phyloP scores from a whole-genome alignment of 1,284 basidiomycete species.

The Polyporus tsugae region DNA sequence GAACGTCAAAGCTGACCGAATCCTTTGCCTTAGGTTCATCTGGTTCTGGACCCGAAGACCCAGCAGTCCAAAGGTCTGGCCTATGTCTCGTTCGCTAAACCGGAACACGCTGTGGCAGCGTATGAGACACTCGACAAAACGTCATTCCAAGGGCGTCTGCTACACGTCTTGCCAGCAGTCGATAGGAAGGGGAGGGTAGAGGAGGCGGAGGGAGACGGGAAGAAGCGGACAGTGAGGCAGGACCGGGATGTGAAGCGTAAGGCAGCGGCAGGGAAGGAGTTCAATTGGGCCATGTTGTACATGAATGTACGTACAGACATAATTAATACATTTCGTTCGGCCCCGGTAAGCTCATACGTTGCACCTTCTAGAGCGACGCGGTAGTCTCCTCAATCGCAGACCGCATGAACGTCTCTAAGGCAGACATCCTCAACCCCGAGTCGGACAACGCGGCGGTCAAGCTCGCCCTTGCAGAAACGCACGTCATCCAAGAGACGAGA shows the following conservation, averaged over 20 bases:
- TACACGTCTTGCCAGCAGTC: constrained; percentile 90
- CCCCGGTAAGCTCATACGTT: constrained; percentile 13
- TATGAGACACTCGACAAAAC: constrained; percentile 84
- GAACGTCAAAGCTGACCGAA: constrained; percentile 18
- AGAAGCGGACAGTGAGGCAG: constrained; percentile 69
- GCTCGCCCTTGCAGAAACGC: constrained; percentile 95
- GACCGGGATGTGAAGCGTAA: constrained; percentile 79
- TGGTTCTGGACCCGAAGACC: constrained; percentile 76
- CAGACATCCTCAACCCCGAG: constrained; percentile 86
- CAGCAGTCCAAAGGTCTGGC: constrained; percentile 85
- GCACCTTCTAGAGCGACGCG: constrained; percentile 61
- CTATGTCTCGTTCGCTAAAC: constrained; percentile 80
- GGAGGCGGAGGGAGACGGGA: constrained; percentile 49
- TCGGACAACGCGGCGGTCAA: constrained; percentile 87
- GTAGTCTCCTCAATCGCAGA: constrained; percentile 49
- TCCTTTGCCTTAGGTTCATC: constrained; percentile 69
- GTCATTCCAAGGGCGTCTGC: constrained; percentile 90
- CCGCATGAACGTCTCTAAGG: constrained; percentile 65
- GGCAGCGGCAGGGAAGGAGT: constrained; percentile 80
- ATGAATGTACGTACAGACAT: constrained; percentile 85
- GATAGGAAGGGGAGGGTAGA: constrained; percentile 63
- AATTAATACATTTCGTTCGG: constrained; percentile 29
- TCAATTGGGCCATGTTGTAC: constrained; percentile 97
- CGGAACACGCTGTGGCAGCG: constrained; percentile 78
- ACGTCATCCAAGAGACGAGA: constrained; percentile 96